Percentiles rank a stretch among this genome's conserved stretches.
These are phyloP conservation scores for Fusarium fracticaudum DNA, from an alignment of 2,329 filamentous ascomycete genomes.

Conservation along the genomic window DNA sequence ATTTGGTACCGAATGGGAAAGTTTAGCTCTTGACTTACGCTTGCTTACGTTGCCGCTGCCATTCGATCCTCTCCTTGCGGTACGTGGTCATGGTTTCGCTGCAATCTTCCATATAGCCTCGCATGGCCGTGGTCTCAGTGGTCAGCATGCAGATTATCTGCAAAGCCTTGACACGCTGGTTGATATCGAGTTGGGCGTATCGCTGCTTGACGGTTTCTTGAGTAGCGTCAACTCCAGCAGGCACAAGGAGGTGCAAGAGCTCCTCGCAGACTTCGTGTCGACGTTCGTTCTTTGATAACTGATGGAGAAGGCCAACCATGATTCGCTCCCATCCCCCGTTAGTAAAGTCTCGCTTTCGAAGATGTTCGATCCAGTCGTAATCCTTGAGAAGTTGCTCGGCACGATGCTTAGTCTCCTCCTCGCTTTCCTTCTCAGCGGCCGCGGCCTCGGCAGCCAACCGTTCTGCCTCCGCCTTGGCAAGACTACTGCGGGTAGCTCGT, in stretches of 20 bases:
- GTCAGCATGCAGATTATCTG: slow-evolving; percentile 89
- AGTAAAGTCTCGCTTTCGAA: slow-evolving; percentile 84
- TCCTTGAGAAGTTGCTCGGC: slow-evolving; percentile 79
- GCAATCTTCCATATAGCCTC: slow-evolving; percentile 90
- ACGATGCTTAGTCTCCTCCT: slow-evolving; percentile 67
- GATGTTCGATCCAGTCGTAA: slow-evolving; percentile 86
- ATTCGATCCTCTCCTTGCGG: slow-evolving; percentile 94
- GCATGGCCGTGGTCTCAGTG: slow-evolving; percentile 84
- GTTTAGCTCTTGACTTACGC: slow-evolving; percentile 57
- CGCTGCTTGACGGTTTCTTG: slow-evolving; percentile 76
- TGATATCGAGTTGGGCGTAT: slow-evolving; percentile 83
- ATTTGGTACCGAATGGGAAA: neutral
- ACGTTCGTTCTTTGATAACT: slow-evolving; percentile 79
- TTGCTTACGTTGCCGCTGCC: slow-evolving; percentile 79
- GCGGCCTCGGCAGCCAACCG: slow-evolving; percentile 69
- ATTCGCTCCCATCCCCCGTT: slow-evolving; percentile 93
- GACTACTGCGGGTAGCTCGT: slow-evolving; percentile 84
- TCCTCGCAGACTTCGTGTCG: slow-evolving; percentile 79
- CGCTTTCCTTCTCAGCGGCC: slow-evolving; percentile 61
- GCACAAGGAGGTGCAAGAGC: slow-evolving; percentile 82
- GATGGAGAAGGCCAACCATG: slow-evolving; percentile 85
- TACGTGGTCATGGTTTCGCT: slow-evolving; percentile 94
- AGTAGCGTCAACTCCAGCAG: slow-evolving; percentile 77
- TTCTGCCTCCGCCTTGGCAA: slow-evolving; percentile 83
- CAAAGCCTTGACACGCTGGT: slow-evolving; percentile 80